Evolutionary conservation across 2,329 filamentous ascomycete species (phyloP), one percentile per base, ranked within the genome.

Genomic region (Neonectria faginata): DNA sequence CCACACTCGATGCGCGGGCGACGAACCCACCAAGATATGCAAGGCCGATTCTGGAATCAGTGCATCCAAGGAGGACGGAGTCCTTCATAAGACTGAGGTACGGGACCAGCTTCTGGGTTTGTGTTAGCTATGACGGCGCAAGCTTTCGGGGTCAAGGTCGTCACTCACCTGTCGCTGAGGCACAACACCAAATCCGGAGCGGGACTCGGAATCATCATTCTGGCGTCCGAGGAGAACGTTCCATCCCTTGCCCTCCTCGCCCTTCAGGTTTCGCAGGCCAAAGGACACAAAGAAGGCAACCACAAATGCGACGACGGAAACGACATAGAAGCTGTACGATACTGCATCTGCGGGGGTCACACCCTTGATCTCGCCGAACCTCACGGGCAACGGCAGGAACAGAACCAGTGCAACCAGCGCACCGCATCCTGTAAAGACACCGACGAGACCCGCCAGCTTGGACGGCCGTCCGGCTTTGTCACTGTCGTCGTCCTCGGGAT

Each of bases 21-120:
- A 99, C 95, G 73, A 98, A 97, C 1, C 96, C 96, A 67, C 95
- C 96, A 0, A 98, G 82, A 74, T 98, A 99, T 29, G 92, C 95
- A 0, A 98, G 85, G 18, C 89, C 90, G 66, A 99, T 97, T 70
- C 91, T 88, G 10, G 89, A 85, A 75, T 97, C 92, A 9, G 83
- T 88, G 72, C 93, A 88, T 14, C 92, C 94, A 11, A 97, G 85
- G 7, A 88, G 71, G 71, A 94, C 77, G 39, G 92, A 86, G 66
- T 89, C 82, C 67, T 86, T 80, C 56, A 93, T 81, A 58, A 92
- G 85, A 67, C 86, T 81, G 64, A 84, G 83, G 72, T 88, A 91
- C 0, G 88, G 86, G 0, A 88, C 77, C 29, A 85, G 78, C 62
- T 79, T 76, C 69, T 75, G 11, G 3, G 10, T 36, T 12, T 36